These are phyloP conservation scores for Nematocida sp. DNA, from an alignment of 371 early-diverging fungal species.

Conservation along the genomic window DNA sequence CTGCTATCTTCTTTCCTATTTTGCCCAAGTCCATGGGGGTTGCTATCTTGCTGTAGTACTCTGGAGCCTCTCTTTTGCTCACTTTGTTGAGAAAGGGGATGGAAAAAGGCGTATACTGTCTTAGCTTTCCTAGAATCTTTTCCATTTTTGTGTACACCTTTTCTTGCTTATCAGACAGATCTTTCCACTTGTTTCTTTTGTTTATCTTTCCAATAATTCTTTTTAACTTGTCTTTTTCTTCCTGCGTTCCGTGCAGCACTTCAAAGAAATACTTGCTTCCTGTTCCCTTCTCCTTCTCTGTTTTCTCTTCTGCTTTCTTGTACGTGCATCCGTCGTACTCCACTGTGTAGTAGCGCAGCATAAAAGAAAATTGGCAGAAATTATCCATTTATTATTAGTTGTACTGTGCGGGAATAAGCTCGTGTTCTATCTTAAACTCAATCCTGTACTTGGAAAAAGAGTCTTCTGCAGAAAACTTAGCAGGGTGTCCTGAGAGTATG, in stretches of 20 bases:
- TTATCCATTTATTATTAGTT: constrained; percentile 1
- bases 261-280: constrained; percentile 25
- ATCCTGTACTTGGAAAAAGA: constrained; percentile 59
- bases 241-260: neutral
- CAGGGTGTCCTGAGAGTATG: constrained; percentile 54
- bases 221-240: constrained; percentile 1
- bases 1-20: constrained; percentile 69
- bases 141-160: constrained; percentile 53
- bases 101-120: constrained; percentile 63
- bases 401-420: constrained; percentile 8
- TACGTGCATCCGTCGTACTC: constrained; percentile 52
- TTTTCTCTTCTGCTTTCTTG: constrained; percentile 40
- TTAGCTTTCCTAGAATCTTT: constrained; percentile 56
- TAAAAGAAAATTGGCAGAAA: constrained; percentile 39
- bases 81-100: constrained; percentile 80
- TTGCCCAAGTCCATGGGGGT: constrained; percentile 85
- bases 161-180: constrained; percentile 45
- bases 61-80: constrained; percentile 80
- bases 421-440: constrained; percentile 54
- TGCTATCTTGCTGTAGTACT: constrained; percentile 81
- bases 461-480: constrained; percentile 61
- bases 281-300: constrained; percentile 1
- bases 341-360: constrained; percentile 44
- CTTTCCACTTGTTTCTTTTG: constrained; percentile 48
- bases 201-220: constrained; percentile 21